Evolutionary conservation across 805 yeast species (phyloP).

Genomic region (Barnettozyma vustinii): DNA sequence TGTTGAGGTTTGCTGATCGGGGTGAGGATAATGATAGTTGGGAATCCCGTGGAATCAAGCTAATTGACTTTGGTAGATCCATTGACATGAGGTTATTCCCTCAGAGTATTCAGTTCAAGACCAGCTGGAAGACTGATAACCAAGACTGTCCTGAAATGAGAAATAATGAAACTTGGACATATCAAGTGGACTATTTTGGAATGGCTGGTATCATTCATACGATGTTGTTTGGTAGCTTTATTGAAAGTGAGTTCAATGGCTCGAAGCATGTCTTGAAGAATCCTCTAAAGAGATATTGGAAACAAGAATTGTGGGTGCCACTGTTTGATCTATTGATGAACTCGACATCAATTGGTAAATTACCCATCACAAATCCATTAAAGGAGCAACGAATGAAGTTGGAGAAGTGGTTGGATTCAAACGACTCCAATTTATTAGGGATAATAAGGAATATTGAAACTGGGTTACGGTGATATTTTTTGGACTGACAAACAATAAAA

Average conservation of each 20-base stretch:
- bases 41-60: conserved; percentile 47
- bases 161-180: conserved; percentile 58
- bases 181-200: conserved; percentile 80
- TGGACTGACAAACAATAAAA: not conserved
- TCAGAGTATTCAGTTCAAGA: conserved; percentile 44
- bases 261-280: conserved; percentile 34
- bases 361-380: conserved; percentile 39
- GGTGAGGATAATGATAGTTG: conserved; percentile 38
- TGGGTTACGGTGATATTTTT: conserved; percentile 17
- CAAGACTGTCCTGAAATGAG: conserved; percentile 74
- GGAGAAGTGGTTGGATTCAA: conserved; percentile 36
- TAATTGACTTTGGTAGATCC: conserved; percentile 81
- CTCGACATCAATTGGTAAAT: conserved; percentile 34
- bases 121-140: conserved; percentile 55
- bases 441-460: conserved; percentile 34
- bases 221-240: conserved; percentile 63
- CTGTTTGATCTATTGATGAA: conserved; percentile 62
- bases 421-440: conserved; percentile 22
- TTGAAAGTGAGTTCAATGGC: conserved; percentile 36
- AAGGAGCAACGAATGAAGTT: conserved; percentile 30
- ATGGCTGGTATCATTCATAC: conserved; percentile 70
- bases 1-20: conserved; percentile 48
- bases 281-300: conserved; percentile 71
- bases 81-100: conserved; percentile 61
- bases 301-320: conserved; percentile 60